Conservation (phyloP, 371 early-diverging fungal species). For the Smittium mucronatum region DNA sequence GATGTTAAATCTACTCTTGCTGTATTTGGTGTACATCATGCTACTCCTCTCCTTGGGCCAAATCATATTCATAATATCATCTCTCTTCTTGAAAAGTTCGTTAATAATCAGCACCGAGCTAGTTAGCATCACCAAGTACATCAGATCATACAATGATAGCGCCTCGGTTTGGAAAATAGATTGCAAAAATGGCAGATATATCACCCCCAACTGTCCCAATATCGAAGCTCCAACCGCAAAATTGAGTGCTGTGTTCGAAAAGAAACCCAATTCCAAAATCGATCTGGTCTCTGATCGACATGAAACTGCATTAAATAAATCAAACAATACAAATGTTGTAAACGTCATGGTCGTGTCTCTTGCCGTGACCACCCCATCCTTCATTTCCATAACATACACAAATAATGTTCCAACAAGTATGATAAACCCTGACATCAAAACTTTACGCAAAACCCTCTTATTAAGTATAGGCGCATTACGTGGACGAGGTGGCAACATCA, state of each 20-base stretch:
- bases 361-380: conserved; percentile 57
- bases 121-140: conserved; percentile 48
- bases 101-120: conserved; percentile 10
- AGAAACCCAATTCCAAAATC: conserved; percentile 60
- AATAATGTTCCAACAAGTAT: conserved; percentile 78
- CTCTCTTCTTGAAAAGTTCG: background rate
- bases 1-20: background rate
- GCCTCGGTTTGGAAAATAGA: conserved; percentile 83
- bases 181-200: conserved; percentile 84
- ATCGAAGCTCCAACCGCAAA: conserved; percentile 67
- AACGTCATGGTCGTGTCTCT: conserved; percentile 93
- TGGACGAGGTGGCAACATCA: conserved; percentile 81
- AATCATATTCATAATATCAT: background rate
- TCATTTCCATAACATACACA: conserved; percentile 63
- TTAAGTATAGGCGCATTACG: conserved; percentile 77
- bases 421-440: conserved; percentile 61
- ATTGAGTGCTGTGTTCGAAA: conserved; percentile 78
- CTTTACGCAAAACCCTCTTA: conserved; percentile 51
- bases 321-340: conserved; percentile 89
- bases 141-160: conserved; percentile 51
- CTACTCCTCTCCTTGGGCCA: background rate
- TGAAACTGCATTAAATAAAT: conserved; percentile 86
- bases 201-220: conserved; percentile 71
- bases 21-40: background rate
- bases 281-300: conserved; percentile 81